Percentiles rank a stretch among this genome's conserved stretches.
Conservation (phyloP, 306 rosid species). For the Prunus mira region DNA sequence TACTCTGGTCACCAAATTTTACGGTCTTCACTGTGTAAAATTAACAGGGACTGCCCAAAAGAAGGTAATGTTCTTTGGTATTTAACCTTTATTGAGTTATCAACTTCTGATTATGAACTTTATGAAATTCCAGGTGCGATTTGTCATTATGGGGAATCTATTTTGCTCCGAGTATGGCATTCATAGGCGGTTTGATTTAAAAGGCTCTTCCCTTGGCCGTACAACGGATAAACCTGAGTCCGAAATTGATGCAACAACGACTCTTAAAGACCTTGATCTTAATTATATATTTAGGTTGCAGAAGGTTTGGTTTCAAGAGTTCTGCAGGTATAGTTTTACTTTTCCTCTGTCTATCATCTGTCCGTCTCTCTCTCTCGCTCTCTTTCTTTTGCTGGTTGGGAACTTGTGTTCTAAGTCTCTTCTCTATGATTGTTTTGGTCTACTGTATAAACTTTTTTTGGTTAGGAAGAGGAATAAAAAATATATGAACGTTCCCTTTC, state of each 20-base stretch:
- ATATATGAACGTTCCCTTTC: background rate
- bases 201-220: constrained; percentile 95
- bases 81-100: background rate
- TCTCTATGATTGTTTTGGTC: background rate
- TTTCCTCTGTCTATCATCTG: background rate
- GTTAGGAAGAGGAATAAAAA: background rate
- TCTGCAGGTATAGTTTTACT: constrained; percentile 53
- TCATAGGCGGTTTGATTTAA: constrained; percentile 83
- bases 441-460: background rate
- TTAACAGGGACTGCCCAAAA: constrained; percentile 70
- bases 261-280: constrained; percentile 91
- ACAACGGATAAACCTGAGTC: constrained; percentile 69
- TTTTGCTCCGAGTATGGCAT: constrained; percentile 70
- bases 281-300: constrained; percentile 80
- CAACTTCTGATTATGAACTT: constrained; percentile 2
- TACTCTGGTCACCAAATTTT: constrained; percentile 87
- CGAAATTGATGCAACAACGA: constrained; percentile 78
- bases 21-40: constrained; percentile 85
- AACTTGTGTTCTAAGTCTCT: background rate
- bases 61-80: constrained; percentile 55
- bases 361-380: background rate
- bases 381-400: background rate
- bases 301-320: constrained; percentile 79
- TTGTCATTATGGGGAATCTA: constrained; percentile 93
- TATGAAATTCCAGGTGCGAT: constrained; percentile 64